Base-by-base conservation (phyloP, 257 asterid genomes). In the Ligustrum vulgare region DNA sequence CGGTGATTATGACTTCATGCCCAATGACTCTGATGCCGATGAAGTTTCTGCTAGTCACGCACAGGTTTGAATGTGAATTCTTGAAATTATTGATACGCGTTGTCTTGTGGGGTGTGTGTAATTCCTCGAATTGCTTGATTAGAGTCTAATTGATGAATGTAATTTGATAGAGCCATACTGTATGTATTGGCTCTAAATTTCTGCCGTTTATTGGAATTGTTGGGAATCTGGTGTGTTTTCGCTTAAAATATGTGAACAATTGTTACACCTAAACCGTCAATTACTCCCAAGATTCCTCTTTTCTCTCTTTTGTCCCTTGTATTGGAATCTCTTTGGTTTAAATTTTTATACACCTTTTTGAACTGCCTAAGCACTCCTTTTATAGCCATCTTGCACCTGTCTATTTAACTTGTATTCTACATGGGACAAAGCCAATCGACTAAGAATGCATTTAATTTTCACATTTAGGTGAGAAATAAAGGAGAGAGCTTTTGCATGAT, bases 1-100 rank as follows among this genome's bases (percentile, higher is more conserved):
- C 3, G 90, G 86, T 25, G 97, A 88, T 74, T 89, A 87, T 71
- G 96, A 85, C 64, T 89, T 87, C 74, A 77, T 87, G 69, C 88
- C 82, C 22, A 91, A 89, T 75, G 87, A 80, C 80, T 79, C 92
- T 22, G 97, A 89, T 69, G 96, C 84, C 25, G 89, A 85, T 62
- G 93, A 89, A 4, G 82, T 78, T 41, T 37, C 65, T 75, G 81
- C 83, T 39, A 87, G 85, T 80, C 97, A 91, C 3, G 84, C 86
- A n/a, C 96, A 92, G 97, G 97, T 92, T 60, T 63, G 18, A 23
- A 60, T 23, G 67, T 60, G 33, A 56, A 60, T 60, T 60, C n/a
- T 60, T 2, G 15, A 25, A 22, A 25, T 9, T 60, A 22, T 23
- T 23, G 10, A 23, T 5, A 22, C 31, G 67, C 67, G 18, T 60